These are phyloP conservation scores for Colletotrichum lupini DNA, from an alignment of 2,329 filamentous ascomycete species.

Conservation along the genomic window DNA sequence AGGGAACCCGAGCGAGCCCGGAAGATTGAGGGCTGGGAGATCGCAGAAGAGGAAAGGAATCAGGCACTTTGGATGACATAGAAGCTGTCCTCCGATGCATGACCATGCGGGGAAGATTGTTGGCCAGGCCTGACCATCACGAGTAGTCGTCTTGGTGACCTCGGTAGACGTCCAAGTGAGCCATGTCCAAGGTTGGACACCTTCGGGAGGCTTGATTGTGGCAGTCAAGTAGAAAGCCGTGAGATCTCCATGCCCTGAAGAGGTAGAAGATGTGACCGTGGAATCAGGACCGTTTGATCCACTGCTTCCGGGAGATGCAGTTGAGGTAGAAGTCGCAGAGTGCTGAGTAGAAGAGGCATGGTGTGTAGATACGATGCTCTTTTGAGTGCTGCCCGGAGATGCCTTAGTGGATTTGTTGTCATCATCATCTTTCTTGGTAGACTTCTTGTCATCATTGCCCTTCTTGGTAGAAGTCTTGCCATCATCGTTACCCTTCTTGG, in stretches of 20 bases:
- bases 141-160: slow-evolving; percentile 1
- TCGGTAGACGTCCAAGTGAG: slow-evolving; percentile 19
- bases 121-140: slow-evolving; percentile 4
- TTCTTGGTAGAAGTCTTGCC: not conserved
- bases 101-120: slow-evolving; percentile 12
- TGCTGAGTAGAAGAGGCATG: not conserved
- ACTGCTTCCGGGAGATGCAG: not conserved
- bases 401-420: not conserved
- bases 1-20: slow-evolving; percentile 7
- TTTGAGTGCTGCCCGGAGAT: not conserved
- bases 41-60: slow-evolving; percentile 14
- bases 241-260: not conserved
- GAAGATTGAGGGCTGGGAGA: not conserved
- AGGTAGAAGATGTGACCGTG: not conserved
- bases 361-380: not conserved
- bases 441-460: too few species aligned
- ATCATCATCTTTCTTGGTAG: too few species aligned
- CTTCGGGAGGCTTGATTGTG: not conserved
- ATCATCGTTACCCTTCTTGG: not conserved
- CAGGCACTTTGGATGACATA: slow-evolving; percentile 10
- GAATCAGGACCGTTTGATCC: not conserved
- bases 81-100: slow-evolving; percentile 6
- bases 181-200: not conserved
- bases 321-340: not conserved
- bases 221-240: not conserved